These are phyloP conservation scores for Aspergillus calidoustus DNA, from an alignment of 2,329 filamentous ascomycete genomes.

Conservation along the genomic window DNA sequence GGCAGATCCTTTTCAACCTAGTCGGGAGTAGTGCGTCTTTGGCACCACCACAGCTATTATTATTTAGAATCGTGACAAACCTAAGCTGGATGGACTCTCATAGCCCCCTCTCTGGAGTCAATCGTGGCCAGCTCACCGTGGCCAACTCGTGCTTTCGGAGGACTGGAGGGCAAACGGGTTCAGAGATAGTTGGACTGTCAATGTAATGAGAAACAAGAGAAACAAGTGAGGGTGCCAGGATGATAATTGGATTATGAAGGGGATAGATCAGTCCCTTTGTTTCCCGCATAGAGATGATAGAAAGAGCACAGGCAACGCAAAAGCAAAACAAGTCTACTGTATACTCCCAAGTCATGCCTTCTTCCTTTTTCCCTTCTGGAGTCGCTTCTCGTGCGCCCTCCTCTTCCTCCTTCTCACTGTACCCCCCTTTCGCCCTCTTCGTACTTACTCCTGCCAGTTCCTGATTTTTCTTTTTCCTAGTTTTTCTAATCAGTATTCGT, in stretches of 20 bases:
- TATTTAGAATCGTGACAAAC: conserved; percentile 1
- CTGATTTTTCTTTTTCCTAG: conserved; percentile 11
- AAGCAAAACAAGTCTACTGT: conserved; percentile 7
- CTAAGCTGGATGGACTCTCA: background rate
- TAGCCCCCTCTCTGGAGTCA: conserved; percentile 3
- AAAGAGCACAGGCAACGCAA: background rate
- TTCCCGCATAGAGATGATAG: background rate
- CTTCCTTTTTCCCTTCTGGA: conserved; percentile 6
- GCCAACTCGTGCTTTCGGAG: background rate
- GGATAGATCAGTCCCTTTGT: background rate
- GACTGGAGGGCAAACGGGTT: background rate
- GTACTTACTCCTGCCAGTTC: conserved; percentile 1
- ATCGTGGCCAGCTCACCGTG: background rate
- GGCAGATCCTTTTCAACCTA: conserved; percentile 1
- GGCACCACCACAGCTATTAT: background rate
- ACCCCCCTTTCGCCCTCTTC: background rate
- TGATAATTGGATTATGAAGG: conserved; percentile 6
- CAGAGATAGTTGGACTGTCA: background rate
- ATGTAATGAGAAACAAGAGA: background rate
- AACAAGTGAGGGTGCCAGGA: background rate
- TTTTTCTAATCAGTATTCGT: background rate
- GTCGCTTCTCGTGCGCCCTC: background rate
- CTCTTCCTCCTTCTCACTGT: background rate
- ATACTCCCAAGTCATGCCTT: background rate
- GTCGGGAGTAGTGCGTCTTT: conserved; percentile 8